phyloP scores from a whole-genome alignment of 2,329 filamentous ascomycete genomes.

The Sporothrix brunneoviolacea region DNA sequence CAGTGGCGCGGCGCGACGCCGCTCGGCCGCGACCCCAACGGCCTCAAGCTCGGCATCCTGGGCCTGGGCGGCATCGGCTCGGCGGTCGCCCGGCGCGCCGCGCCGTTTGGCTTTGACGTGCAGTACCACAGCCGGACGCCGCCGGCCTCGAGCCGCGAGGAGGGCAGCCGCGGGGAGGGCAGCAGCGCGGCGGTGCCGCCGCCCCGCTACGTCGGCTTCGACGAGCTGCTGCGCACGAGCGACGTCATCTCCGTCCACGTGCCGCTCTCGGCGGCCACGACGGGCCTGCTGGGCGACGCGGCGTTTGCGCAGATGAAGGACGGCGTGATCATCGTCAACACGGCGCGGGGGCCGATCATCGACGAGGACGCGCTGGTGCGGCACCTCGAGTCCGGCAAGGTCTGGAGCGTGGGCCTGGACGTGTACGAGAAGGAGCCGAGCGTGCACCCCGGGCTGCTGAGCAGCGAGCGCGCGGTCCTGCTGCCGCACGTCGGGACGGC shows the following conservation, averaged over 20 bases:
- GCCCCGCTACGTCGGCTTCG: slow-evolving; percentile 16
- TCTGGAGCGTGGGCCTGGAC: slow-evolving; percentile 48
- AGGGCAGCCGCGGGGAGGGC: no score
- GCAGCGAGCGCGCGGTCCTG: slow-evolving; percentile 53
- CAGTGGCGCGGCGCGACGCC: slow-evolving; percentile 35
- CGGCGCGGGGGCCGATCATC: slow-evolving; percentile 49
- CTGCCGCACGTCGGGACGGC: slow-evolving; percentile 64
- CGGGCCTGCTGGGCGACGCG: slow-evolving; percentile 43
- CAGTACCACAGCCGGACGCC: slow-evolving; percentile 49
- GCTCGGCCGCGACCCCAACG: slow-evolving; percentile 59
- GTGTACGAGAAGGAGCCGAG: slow-evolving; percentile 54
- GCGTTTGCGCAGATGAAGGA: slow-evolving; percentile 49
- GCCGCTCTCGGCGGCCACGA: slow-evolving; percentile 32
- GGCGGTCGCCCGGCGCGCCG: slow-evolving; percentile 25
- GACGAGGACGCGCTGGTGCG: slow-evolving; percentile 49
- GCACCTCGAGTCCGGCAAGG: slow-evolving; percentile 46
- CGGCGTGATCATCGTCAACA: slow-evolving; percentile 52
- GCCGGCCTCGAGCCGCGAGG: slow-evolving; percentile 50
- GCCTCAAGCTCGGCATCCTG: slow-evolving; percentile 51
- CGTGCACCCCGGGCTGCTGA: slow-evolving; percentile 53
- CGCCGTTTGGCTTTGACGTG: slow-evolving; percentile 48
- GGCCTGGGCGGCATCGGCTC: slow-evolving; percentile 54
- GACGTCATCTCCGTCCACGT: slow-evolving; percentile 47
- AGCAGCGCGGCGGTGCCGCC: no score
- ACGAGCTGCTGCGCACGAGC: slow-evolving; percentile 36